Conservation (phyloP, 164 flowering plant genomes). For the Chimonanthus salicifolius region DNA sequence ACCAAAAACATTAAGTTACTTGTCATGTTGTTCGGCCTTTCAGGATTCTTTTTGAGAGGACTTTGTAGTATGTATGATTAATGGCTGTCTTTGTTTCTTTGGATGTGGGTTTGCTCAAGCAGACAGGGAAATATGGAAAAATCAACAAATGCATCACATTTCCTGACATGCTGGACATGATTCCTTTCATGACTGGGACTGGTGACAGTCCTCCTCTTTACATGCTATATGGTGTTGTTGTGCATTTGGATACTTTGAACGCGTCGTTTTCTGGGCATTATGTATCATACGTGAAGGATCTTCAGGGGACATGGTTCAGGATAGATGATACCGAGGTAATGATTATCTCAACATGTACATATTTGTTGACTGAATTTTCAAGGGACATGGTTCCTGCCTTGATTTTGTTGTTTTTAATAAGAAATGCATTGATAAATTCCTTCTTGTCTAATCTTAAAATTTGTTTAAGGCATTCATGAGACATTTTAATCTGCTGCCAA, state of each 20-base stretch:
- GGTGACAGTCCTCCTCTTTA: constrained; percentile 74
- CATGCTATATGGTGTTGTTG: constrained; percentile 81
- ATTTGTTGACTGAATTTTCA: background rate
- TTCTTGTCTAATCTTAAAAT: too few relatives aligned
- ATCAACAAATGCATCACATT: constrained; percentile 74
- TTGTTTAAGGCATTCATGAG: background rate
- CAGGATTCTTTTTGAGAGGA: background rate
- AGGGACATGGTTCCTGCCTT: background rate
- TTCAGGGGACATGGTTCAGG: constrained; percentile 72
- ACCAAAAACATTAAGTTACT: too few relatives aligned
- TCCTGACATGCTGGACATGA: constrained; percentile 84
- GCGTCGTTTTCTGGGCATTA: constrained; percentile 95
- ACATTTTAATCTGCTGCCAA: background rate
- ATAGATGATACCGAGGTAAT: constrained; percentile 81
- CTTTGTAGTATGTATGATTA: background rate
- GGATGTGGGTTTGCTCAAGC: constrained; percentile 16
- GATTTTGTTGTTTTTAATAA: too few relatives aligned
- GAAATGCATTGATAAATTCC: background rate
- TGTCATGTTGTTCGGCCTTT: background rate
- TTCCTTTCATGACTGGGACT: constrained; percentile 77
- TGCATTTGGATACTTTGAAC: constrained; percentile 75
- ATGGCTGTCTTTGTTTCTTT: background rate
- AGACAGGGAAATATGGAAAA: constrained; percentile 90
- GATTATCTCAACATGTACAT: background rate
- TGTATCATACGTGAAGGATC: constrained; percentile 75